These are phyloP conservation scores for Xylaria polymorpha DNA, from an alignment of 2,329 filamentous ascomycete genomes.

Conservation along the genomic window DNA sequence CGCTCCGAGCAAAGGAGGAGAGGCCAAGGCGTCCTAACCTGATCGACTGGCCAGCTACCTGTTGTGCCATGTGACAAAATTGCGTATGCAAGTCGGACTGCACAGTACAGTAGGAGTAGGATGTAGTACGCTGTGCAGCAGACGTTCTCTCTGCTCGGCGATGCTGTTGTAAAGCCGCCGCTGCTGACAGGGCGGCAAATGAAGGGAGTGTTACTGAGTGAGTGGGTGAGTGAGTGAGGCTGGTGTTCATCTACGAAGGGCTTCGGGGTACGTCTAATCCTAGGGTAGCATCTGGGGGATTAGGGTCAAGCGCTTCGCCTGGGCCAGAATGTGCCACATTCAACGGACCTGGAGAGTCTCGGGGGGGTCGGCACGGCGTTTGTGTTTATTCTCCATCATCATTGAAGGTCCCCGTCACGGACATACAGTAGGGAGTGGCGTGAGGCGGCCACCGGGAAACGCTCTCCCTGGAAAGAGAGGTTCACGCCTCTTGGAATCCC, in stretches of 20 bases:
- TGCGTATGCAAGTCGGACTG: slow-evolving; percentile 17
- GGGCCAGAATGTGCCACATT: slow-evolving; percentile 25
- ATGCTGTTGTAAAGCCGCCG: slow-evolving; percentile 26
- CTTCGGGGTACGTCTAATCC: slow-evolving; percentile 19
- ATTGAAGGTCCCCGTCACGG: slow-evolving; percentile 5
- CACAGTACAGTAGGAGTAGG: slow-evolving; percentile 14
- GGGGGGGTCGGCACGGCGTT: slow-evolving; percentile 28
- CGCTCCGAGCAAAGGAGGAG: slow-evolving; percentile 24
- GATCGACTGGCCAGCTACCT: slow-evolving; percentile 24
- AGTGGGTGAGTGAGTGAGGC: background rate
- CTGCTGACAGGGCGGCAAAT: slow-evolving; percentile 32
- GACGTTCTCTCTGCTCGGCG: background rate
- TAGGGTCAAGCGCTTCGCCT: slow-evolving; percentile 27
- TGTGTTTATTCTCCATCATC: slow-evolving; percentile 14
- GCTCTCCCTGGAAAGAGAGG: background rate
- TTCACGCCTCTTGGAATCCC: background rate
- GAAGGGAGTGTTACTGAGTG: slow-evolving; percentile 13
- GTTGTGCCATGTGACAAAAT: slow-evolving; percentile 33
- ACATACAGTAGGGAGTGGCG: background rate
- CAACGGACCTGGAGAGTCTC: slow-evolving; percentile 16
- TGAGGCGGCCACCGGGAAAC: slow-evolving; percentile 12
- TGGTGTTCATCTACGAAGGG: slow-evolving; percentile 17
- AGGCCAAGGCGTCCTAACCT: slow-evolving; percentile 27
- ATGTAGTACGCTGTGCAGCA: slow-evolving; percentile 12
- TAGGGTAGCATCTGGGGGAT: slow-evolving; percentile 32